These are phyloP conservation scores for Urostyla sp. DNA, from an alignment of 73 alveolate genomes.

Conservation along the genomic window DNA sequence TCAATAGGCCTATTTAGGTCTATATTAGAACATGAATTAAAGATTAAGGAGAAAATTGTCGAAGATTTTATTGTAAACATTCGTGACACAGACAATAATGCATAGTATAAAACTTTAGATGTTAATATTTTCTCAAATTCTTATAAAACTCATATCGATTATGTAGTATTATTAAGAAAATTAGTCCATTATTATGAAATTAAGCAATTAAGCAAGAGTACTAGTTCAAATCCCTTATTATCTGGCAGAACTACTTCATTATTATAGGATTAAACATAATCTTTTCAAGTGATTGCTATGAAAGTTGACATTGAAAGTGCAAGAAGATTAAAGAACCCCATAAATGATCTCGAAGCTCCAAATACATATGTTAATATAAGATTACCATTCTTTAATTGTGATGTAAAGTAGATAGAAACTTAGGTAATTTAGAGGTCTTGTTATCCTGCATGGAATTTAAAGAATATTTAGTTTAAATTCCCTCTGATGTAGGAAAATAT, in stretches of 20 bases:
- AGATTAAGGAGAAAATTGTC: slow-evolving; percentile 70
- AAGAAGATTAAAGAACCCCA: slow-evolving; percentile 59
- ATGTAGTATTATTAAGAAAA: slow-evolving; percentile 40
- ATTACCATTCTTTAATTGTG: slow-evolving; percentile 26
- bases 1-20: slow-evolving; percentile 45
- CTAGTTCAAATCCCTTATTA: no score
- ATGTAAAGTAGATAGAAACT: slow-evolving; percentile 14
- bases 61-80: slow-evolving; percentile 34
- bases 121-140: slow-evolving; percentile 25
- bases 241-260: neutral
- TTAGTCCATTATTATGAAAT: slow-evolving; percentile 33
- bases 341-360: slow-evolving; percentile 52
- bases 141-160: slow-evolving; percentile 27
- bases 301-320: slow-evolving; percentile 54
- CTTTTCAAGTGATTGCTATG: slow-evolving; percentile 1
- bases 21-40: slow-evolving; percentile 61
- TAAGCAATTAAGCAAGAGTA: neutral
- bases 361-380: slow-evolving; percentile 35
- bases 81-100: slow-evolving; percentile 6
- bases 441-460: slow-evolving; percentile 64
- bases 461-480: slow-evolving; percentile 3
- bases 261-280: no score
- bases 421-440: slow-evolving; percentile 45
- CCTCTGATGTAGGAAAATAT: neutral
- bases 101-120: slow-evolving; percentile 8